Percentiles rank a stretch among this genome's conserved stretches.
phyloP scores from a whole-genome alignment of 2,329 filamentous ascomycete species.

The Leptographium lundbergii region DNA sequence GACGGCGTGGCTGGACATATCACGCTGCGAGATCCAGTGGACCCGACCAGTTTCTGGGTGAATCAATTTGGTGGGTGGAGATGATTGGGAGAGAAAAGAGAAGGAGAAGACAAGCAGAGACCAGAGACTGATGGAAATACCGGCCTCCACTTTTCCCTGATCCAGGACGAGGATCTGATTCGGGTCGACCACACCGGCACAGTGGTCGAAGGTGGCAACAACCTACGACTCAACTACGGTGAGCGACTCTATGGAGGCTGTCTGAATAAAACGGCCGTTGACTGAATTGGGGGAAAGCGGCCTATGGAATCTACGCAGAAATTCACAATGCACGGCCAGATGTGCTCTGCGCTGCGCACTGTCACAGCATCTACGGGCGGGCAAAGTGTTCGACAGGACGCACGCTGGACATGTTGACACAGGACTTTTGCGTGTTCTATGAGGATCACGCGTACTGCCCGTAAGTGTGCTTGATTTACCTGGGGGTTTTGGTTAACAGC shows the following conservation, averaged over 20 bases:
- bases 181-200: constrained; percentile 45
- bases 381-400: constrained; percentile 51
- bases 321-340: constrained; percentile 43
- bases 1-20: constrained; percentile 54
- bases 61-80: constrained; percentile 37
- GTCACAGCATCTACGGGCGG: constrained; percentile 37
- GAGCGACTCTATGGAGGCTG: neutral
- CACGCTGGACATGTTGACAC: constrained; percentile 52
- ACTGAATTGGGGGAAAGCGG: constrained; percentile 5
- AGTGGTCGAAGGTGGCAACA: constrained; percentile 46
- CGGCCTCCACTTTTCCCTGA: constrained; percentile 44
- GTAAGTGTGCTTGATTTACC: constrained; percentile 9
- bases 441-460: constrained; percentile 29
- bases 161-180: constrained; percentile 51
- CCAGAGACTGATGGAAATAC: neutral
- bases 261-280: neutral
- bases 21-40: constrained; percentile 45
- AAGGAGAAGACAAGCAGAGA: neutral
- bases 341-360: constrained; percentile 40
- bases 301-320: constrained; percentile 22
- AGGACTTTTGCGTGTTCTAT: constrained; percentile 49
- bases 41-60: constrained; percentile 50
- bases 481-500: neutral
- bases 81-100: neutral
- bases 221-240: constrained; percentile 19